Base-by-base conservation (phyloP, 1,284 basidiomycete genomes). In the Fomitopsis pinicola region DNA sequence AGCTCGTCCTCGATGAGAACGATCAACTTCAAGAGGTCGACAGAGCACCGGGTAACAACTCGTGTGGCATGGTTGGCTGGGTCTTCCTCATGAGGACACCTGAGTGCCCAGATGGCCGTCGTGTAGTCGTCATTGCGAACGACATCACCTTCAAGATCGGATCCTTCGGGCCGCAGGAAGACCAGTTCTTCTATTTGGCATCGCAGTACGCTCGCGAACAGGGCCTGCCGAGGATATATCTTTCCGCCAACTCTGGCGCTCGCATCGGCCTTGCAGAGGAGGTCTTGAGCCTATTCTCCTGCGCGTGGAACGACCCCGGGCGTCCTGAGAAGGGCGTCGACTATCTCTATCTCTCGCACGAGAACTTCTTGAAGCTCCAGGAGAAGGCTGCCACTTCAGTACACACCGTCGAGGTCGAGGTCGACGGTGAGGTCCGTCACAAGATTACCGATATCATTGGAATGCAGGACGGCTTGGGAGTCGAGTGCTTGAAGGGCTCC, bases 91-190 rank as follows among this genome's bases (percentile, higher is more conserved):
- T 98, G 68, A 83, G 84, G 70, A 99, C 97, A 0, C 97, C 97
- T 12, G 97, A 99, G 77, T 98, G 86, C 78, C 94, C 94, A 57
- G 78, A 85, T 50, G 97, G 97, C 42, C 93, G 97, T 68, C 87
- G 85, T 65, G 85, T 91, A 1, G 90, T 99, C 10, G 89, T 96
- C 60, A 87, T 99, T 65, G 95, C 97, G 61, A 99, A 99, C 79
- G 97, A 99, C 72, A 99, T 99, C 77, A 99, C 97, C 22, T 97
- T 88, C 83, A 97, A 95, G 80, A 98, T 98, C 64, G 97, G 97
- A 67, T 98, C 97, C 12, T 99, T 99, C 74, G 97, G 97, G 59
- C 97, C 97, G 44, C 73, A 81, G 8, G 97, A 99, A 76, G 97
- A 99, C 77, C 90, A 94, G 64, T 98, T 92, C 87, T 99, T 99